phyloP scores from a whole-genome alignment of 768 basidiomycete species.

The Leccinum uliginosum region DNA sequence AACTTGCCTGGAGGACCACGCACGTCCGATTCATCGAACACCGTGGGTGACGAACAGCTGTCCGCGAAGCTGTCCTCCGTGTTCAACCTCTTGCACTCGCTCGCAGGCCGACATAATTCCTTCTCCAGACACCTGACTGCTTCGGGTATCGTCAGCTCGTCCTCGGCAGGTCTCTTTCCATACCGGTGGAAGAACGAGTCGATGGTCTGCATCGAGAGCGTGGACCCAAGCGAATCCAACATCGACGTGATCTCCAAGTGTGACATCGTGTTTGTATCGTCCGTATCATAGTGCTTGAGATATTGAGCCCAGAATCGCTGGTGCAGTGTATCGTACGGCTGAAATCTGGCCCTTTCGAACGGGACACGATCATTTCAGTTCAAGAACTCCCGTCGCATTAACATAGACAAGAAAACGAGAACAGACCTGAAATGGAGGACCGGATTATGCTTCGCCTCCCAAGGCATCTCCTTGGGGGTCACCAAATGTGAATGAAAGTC shows the following conservation, averaged over 20 bases:
- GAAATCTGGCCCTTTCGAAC: constrained; percentile 75
- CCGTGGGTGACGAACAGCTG: constrained; percentile 52
- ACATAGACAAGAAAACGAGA: not conserved
- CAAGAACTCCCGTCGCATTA: not conserved
- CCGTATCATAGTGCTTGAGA: constrained; percentile 84
- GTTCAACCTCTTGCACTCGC: constrained; percentile 67
- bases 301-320: constrained; percentile 90
- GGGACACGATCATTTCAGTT: constrained; percentile 3
- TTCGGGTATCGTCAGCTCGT: constrained; percentile 76
- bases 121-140: constrained; percentile 80
- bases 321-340: constrained; percentile 88
- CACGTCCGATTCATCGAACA: constrained; percentile 32
- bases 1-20: constrained; percentile 33
- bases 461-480: constrained; percentile 58
- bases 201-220: constrained; percentile 74
- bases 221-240: constrained; percentile 96
- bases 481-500: constrained; percentile 64
- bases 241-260: constrained; percentile 88
- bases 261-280: constrained; percentile 70
- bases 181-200: constrained; percentile 75
- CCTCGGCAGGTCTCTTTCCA: constrained; percentile 58
- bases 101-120: constrained; percentile 68
- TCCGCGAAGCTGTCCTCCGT: constrained; percentile 40
- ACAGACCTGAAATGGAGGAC: constrained; percentile 58
- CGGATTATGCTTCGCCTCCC: constrained; percentile 74